These are phyloP conservation scores for Paecilomyces variotii DNA, from an alignment of 2,329 filamentous ascomycete species.

Conservation along the genomic window DNA sequence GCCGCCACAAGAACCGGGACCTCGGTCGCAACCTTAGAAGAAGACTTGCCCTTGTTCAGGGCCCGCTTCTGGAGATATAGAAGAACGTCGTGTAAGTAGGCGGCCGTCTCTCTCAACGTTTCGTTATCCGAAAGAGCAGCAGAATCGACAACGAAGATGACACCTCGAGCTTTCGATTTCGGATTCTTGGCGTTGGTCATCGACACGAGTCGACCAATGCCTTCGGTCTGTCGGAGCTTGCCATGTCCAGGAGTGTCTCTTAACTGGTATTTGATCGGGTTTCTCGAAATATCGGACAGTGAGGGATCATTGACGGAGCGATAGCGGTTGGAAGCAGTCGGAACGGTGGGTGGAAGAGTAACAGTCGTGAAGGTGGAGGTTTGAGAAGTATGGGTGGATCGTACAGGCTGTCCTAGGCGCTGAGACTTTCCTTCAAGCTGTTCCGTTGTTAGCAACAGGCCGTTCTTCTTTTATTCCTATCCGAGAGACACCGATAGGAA, in stretches of 20 bases:
- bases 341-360: constrained; percentile 45
- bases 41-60: constrained; percentile 43
- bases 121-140: constrained; percentile 47
- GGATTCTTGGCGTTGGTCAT: constrained; percentile 25
- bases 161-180: constrained; percentile 50
- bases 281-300: constrained; percentile 45
- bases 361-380: constrained; percentile 49
- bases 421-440: constrained; percentile 41
- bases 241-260: constrained; percentile 88
- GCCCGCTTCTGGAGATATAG: constrained; percentile 69
- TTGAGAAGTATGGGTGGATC: constrained; percentile 55
- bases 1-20: constrained; percentile 77
- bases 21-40: constrained; percentile 48
- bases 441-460: constrained; percentile 2
- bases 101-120: constrained; percentile 62
- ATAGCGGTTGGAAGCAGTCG: constrained; percentile 53
- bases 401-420: constrained; percentile 22
- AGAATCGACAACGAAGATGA: constrained; percentile 87
- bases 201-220: constrained; percentile 30
- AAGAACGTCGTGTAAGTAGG: constrained; percentile 85
- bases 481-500: not conserved
- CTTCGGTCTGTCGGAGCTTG: constrained; percentile 67
- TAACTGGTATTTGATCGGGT: constrained; percentile 31
- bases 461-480: constrained; percentile 1
- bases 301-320: constrained; percentile 59